Base-by-base conservation (phyloP, 768 basidiomycete genomes). In the Boletus barrowsii region DNA sequence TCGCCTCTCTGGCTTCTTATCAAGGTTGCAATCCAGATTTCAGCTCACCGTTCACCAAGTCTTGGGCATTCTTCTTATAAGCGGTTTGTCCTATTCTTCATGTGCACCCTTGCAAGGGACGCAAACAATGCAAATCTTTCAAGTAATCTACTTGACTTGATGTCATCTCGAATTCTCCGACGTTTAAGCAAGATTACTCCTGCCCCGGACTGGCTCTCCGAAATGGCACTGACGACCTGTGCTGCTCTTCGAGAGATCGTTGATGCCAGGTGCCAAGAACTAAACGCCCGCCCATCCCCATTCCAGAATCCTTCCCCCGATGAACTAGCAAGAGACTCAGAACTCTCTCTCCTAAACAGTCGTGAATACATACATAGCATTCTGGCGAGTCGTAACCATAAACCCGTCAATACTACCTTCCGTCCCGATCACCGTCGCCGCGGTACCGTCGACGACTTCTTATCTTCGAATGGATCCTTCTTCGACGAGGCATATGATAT, bases 181-280 rank as follows among this genome's bases (percentile, higher is more conserved):
- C 50, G 50, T 9, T 20, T 43, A 15, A 36, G 24, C 24, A 51
- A 51, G 42, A 24, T 37, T 36, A 35, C 5, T 3, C 3, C n/a
- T 15, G 10, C 10, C 2, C n/a, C 36, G 6, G 18, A 39, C 18
- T 39, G 51, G 36, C 51, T 52, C 14, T 45, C 36, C 15, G 26
- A 52, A 11, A 29, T 39, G 36, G 43, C 26, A 2, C 22, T 20
- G 17, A 11, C 29, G 26, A 30, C 43, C 6, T 30, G 10, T 17
- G 6, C 42, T 10, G 2, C 7, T 30, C 51, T 66, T 57, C 41
- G 44, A 54, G 42, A 47, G 37, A 18, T 48, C 8, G 53, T 78
- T 26, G 62, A 73, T 48, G 33, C 22, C 9, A 66, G 75, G 36
- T 76, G 76, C 77, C 49, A 47, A 20, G 33, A 45, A 17, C 18